Conservation (phyloP, 83 land plant genomes). For the Thuja plicata region DNA sequence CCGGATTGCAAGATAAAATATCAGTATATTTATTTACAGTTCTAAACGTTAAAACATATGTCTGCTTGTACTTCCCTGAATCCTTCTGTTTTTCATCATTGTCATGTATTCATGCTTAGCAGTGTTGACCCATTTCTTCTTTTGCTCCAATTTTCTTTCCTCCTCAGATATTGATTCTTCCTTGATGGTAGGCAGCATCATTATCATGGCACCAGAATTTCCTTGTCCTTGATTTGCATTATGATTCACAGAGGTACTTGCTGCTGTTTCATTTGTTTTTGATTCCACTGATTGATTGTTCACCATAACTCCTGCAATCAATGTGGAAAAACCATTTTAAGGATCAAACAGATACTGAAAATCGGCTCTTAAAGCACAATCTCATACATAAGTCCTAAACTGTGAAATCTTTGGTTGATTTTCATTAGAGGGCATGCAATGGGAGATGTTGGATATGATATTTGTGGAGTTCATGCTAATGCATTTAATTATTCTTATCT, state of each 20-base stretch:
- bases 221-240: conserved; percentile 4
- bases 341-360: neutral
- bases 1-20: neutral
- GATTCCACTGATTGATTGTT: neutral
- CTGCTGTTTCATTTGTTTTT: neutral
- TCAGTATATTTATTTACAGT: neutral
- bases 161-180: conserved; percentile 17
- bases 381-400: neutral
- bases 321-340: neutral
- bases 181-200: conserved; percentile 15
- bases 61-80: neutral
- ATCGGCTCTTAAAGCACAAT: neutral
- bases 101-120: neutral
- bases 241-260: neutral
- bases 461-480: too few species aligned
- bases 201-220: neutral
- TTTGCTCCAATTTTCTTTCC: neutral
- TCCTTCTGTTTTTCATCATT: conserved; percentile 12
- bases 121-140: conserved; percentile 7
- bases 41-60: neutral
- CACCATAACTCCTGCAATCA: neutral
- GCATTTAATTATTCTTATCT: too few species aligned
- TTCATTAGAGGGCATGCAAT: neutral
- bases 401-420: neutral
- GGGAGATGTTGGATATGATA: too few species aligned